Evolutionary conservation across 2,329 filamentous ascomycete species (phyloP).

Genomic region (Calonectria honghensis): DNA sequence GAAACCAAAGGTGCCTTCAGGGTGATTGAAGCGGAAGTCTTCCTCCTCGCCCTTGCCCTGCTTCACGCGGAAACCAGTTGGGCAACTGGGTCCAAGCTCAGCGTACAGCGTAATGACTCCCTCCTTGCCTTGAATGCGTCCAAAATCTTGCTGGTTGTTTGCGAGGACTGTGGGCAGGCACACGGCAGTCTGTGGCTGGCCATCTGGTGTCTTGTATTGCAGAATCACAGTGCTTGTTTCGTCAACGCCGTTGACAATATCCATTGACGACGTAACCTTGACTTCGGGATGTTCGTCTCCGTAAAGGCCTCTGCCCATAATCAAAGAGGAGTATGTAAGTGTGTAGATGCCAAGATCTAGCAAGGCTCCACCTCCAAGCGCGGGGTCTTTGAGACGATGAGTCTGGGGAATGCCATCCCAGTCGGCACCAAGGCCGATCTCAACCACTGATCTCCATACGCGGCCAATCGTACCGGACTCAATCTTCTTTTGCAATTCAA

Average conservation of each 20-base stretch:
- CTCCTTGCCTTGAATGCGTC: constrained; percentile 62
- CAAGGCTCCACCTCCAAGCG: constrained; percentile 63
- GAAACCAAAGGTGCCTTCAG: constrained; percentile 60
- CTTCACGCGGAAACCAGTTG: constrained; percentile 59
- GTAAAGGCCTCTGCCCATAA: constrained; percentile 55
- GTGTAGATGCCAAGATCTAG: constrained; percentile 66
- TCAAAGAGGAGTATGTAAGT: constrained; percentile 62
- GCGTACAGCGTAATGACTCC: constrained; percentile 60
- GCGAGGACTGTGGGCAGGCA: constrained; percentile 60
- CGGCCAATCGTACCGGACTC: constrained; percentile 63
- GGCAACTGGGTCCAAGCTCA: constrained; percentile 57
- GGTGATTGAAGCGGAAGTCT: constrained; percentile 59
- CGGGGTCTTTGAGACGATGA: constrained; percentile 60
- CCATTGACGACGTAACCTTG: constrained; percentile 61
- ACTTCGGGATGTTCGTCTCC: constrained; percentile 54
- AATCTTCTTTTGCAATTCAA: constrained; percentile 58
- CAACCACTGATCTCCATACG: constrained; percentile 61
- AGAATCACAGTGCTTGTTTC: constrained; percentile 61
- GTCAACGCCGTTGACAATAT: constrained; percentile 59
- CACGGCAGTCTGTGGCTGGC: constrained; percentile 61
- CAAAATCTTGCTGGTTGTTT: constrained; percentile 53
- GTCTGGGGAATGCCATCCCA: constrained; percentile 55
- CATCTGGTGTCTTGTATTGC: constrained; percentile 56
- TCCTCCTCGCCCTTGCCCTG: constrained; percentile 54
- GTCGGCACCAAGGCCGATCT: constrained; percentile 61